Evolutionary conservation across 1,284 basidiomycete genomes (phyloP).

Genomic region (Singerocomus inundabilis): DNA sequence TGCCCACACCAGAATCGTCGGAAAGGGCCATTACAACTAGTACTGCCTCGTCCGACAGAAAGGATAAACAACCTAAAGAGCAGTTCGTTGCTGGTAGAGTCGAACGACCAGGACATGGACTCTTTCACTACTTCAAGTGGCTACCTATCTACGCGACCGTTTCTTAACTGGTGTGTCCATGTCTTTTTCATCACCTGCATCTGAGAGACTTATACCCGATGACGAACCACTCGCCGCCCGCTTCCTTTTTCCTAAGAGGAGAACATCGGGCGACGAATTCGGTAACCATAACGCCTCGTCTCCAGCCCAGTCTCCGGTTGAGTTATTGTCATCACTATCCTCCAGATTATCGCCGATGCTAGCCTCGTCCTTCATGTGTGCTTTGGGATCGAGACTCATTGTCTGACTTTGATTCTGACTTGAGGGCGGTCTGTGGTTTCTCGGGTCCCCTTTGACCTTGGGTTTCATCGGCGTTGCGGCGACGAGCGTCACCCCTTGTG

Average conservation of each 20-base stretch:
- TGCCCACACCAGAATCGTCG: too few relatives aligned
- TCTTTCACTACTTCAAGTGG: too few relatives aligned
- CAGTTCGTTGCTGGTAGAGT: too few relatives aligned
- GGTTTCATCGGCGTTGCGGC: conserved; percentile 58
- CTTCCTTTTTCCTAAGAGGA: conserved; percentile 24
- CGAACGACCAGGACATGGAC: too few relatives aligned
- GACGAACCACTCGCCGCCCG: conserved; percentile 27
- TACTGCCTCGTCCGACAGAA: too few relatives aligned
- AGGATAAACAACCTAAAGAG: too few relatives aligned
- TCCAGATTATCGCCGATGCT: neutral
- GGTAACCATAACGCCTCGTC: conserved; percentile 32
- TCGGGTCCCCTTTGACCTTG: conserved; percentile 15
- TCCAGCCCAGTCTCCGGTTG: conserved; percentile 7
- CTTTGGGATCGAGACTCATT: conserved; percentile 1
- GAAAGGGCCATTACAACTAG: too few relatives aligned
- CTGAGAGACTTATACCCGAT: conserved; percentile 23
- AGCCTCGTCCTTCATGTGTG: neutral
- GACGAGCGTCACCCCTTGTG: conserved; percentile 50
- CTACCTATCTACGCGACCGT: conserved; percentile 20
- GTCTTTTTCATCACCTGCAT: conserved; percentile 15
- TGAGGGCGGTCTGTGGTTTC: neutral
- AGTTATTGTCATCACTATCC: conserved; percentile 7
- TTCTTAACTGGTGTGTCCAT: conserved; percentile 28
- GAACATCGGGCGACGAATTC: conserved; percentile 26
- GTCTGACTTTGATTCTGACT: conserved; percentile 7